Evolutionary conservation across 306 rosid species (phyloP), one percentile per base, ranked within the genome.

Genomic region (Mimosa bimucronata): DNA sequence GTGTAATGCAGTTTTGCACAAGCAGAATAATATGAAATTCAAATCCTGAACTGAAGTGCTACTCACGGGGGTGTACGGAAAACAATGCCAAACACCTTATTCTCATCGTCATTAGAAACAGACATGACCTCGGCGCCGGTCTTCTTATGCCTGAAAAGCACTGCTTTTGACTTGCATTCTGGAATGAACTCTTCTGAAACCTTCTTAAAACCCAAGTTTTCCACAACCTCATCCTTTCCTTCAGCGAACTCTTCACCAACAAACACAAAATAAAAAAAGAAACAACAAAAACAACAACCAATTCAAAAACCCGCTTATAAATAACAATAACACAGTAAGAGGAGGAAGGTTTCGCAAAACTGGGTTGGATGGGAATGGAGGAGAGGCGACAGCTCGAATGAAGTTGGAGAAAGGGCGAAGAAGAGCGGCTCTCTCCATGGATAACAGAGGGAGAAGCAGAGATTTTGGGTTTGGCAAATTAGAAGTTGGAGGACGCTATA

Each of bases 51-150:
- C 41, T 23, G 19, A 75, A 75, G 38, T 21, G 26, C 10, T 19
- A 89, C 91, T 89, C 62, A 94, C 97, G 99, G 98, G 5, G 99
- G 99, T 53, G 99, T 96, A 52, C 99, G 93, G 78, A 96, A 89
- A 75, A 96, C 98, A 64, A 96, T 86, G 73, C 98, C 99, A 42
- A 96, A 96, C 41, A 96, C 99, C 90, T 96, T 96, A 82, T 96
- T 93, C 88, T 96, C 99, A 53, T 96, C 99, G 42, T 91, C 82
- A 79, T 96, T 96, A 21, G 92, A 86, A 72, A 96, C 91, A 18
- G 99, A 91, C 89, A 96, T 90, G 64, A 93, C 92, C 85, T 93
- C 92, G 2, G 99, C 93, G 7, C 99, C 97, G 0, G 99, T 89
- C 89, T 87, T 96, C 42, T 81, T 82, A 73, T 93, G 99, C 73